These are phyloP conservation scores for Sisymbrium altissimum DNA, from an alignment of 345 rosid species.

Conservation along the genomic window DNA sequence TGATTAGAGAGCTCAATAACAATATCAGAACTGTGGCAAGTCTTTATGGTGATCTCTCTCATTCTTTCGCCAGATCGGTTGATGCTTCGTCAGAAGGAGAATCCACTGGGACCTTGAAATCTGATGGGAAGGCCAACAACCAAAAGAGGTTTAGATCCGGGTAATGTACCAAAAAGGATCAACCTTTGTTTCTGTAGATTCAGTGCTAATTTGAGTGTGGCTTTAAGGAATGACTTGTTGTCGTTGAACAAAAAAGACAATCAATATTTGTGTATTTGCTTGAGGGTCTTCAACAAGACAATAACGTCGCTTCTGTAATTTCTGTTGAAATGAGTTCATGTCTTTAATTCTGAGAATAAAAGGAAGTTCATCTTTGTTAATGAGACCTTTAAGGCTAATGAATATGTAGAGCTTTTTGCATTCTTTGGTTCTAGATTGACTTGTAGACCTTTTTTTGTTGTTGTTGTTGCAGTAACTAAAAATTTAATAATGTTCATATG, in stretches of 20 bases:
- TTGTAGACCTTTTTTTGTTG: neutral
- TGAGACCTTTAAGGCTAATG: neutral
- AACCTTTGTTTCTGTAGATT: constrained; percentile 31
- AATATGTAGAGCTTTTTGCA: neutral
- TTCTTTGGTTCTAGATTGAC: neutral
- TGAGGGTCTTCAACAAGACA: constrained; percentile 23
- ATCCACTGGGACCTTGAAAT: constrained; percentile 49
- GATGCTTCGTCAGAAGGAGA: constrained; percentile 88
- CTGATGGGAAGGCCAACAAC: constrained; percentile 55
- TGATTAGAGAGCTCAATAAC: constrained; percentile 86
- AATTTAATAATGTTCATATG: neutral
- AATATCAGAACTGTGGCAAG: constrained; percentile 78
- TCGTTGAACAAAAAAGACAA: constrained; percentile 10
- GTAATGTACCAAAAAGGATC: constrained; percentile 19
- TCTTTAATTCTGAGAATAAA: constrained; percentile 11
- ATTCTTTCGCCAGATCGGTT: constrained; percentile 51
- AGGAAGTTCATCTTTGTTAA: neutral
- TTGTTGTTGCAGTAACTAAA: neutral
- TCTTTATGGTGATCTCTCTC: constrained; percentile 84
- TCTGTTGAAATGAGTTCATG: constrained; percentile 19
- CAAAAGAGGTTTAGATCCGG: constrained; percentile 84
- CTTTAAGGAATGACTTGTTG: constrained; percentile 27
- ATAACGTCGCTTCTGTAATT: constrained; percentile 11
- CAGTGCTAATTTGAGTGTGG: constrained; percentile 35
- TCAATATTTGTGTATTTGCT: constrained; percentile 19